Evolutionary conservation across 352 stramenopile genomes (phyloP).

Genomic region (Phytophthora pisi): DNA sequence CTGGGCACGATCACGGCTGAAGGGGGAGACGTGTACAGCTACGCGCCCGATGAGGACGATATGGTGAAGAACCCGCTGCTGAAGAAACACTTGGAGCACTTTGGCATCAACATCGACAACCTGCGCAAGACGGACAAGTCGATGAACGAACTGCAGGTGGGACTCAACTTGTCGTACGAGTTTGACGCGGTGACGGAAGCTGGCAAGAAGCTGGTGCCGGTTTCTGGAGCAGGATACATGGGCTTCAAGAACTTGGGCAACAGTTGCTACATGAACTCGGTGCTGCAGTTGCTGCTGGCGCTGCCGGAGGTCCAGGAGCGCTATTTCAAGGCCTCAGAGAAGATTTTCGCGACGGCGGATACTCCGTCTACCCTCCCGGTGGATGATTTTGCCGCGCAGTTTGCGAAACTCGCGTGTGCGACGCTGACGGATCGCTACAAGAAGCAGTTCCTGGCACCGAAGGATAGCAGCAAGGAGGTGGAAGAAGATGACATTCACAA

Average conservation of each 20-base stretch:
- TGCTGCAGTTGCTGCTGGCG: conserved; percentile 94
- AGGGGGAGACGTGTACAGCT: conserved; percentile 98
- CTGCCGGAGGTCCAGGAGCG: conserved; percentile 76
- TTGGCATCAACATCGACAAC: conserved; percentile 95
- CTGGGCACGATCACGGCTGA: conserved; percentile 96
- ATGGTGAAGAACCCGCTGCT: conserved; percentile 97
- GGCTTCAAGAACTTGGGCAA: conserved; percentile 99
- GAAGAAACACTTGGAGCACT: conserved; percentile 93
- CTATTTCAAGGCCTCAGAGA: conserved; percentile 65
- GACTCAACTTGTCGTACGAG: conserved; percentile 98
- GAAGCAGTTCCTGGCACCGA: conserved; percentile 41
- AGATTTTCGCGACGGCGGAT: conserved; percentile 62
- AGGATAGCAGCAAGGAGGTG: conserved; percentile 30
- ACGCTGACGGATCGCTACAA: conserved; percentile 91
- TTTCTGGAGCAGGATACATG: conserved; percentile 92
- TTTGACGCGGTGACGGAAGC: conserved; percentile 98
- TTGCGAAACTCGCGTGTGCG: conserved; percentile 91
- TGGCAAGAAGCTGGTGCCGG: conserved; percentile 91
- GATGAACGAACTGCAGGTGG: conserved; percentile 97
- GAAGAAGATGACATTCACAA: conserved; percentile 51
- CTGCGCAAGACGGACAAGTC: conserved; percentile 99
- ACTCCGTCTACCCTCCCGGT: conserved; percentile 31
- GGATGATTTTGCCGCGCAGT: conserved; percentile 92
- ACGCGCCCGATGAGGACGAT: conserved; percentile 97
- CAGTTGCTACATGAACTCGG: conserved; percentile 99